phyloP scores from a whole-genome alignment of 768 basidiomycete genomes.

The Amanita pallidorosea region DNA sequence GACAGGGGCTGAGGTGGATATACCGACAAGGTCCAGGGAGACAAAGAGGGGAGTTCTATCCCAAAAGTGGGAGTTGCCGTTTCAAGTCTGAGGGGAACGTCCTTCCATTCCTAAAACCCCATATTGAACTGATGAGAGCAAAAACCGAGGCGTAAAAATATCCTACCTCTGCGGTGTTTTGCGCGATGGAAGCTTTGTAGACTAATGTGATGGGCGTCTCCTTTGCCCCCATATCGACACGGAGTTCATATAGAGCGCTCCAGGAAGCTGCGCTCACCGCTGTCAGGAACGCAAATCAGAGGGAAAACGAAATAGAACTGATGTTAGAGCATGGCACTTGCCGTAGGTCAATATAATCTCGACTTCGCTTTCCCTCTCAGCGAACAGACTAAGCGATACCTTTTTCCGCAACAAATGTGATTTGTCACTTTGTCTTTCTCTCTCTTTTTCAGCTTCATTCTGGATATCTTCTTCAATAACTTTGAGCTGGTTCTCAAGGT shows the following conservation, averaged over 20 bases:
- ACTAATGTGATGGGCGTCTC: slow-evolving; percentile 20
- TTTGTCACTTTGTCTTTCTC: slow-evolving; percentile 11
- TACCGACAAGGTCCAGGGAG: slow-evolving; percentile 19
- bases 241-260: slow-evolving; percentile 26
- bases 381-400: slow-evolving; percentile 24
- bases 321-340: slow-evolving; percentile 9
- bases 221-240: slow-evolving; percentile 24
- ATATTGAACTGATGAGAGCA: neutral
- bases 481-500: slow-evolving; percentile 18
- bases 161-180: slow-evolving; percentile 28
- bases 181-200: slow-evolving; percentile 29
- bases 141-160: neutral
- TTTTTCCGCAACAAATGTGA: slow-evolving; percentile 16
- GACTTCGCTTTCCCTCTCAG: slow-evolving; percentile 23
- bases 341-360: slow-evolving; percentile 30
- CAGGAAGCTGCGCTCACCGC: slow-evolving; percentile 18
- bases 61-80: slow-evolving; percentile 28
- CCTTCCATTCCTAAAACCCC: slow-evolving; percentile 21
- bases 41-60: slow-evolving; percentile 19
- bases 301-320: neutral
- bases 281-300: slow-evolving; percentile 11
- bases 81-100: slow-evolving; percentile 27
- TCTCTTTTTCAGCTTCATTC: slow-evolving; percentile 12
- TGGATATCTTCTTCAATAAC: slow-evolving; percentile 14
- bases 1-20: neutral